These are phyloP conservation scores for Xanthoconium stramineum DNA, from an alignment of 768 basidiomycete species.

Conservation along the genomic window DNA sequence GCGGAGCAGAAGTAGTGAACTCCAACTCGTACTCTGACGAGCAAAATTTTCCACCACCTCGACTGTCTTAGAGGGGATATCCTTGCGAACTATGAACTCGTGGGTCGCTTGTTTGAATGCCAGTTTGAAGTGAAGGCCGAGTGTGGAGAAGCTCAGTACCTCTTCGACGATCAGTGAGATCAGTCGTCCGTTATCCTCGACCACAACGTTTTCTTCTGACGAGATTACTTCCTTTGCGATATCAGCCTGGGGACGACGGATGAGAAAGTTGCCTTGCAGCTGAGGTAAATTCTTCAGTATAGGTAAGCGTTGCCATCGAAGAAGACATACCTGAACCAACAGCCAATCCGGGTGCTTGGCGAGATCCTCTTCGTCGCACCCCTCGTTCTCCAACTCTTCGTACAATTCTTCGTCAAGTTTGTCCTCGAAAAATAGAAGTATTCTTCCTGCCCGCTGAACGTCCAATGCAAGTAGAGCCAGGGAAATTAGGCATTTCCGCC, in stretches of 20 bases:
- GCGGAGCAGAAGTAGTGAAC: neutral
- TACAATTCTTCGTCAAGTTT: neutral
- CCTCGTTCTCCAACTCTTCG: neutral
- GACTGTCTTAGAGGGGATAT: neutral
- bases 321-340: neutral
- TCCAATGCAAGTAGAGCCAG: neutral
- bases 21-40: neutral
- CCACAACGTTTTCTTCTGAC: neutral
- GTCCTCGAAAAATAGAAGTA: neutral
- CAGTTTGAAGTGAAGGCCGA: neutral
- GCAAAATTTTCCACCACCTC: neutral
- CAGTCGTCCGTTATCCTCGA: neutral
- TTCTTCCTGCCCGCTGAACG: neutral
- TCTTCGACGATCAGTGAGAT: neutral
- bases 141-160: neutral
- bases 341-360: no score
- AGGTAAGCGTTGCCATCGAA: no score
- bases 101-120: neutral
- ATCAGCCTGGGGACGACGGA: no score
- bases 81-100: neutral
- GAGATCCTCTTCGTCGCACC: neutral
- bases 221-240: neutral
- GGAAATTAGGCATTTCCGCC: neutral
- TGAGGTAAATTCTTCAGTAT: neutral
- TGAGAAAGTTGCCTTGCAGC: neutral